Evolutionary conservation across 257 asterid genomes (phyloP), one percentile per base, ranked within the genome.

Genomic region (Euphrasia confusa): DNA sequence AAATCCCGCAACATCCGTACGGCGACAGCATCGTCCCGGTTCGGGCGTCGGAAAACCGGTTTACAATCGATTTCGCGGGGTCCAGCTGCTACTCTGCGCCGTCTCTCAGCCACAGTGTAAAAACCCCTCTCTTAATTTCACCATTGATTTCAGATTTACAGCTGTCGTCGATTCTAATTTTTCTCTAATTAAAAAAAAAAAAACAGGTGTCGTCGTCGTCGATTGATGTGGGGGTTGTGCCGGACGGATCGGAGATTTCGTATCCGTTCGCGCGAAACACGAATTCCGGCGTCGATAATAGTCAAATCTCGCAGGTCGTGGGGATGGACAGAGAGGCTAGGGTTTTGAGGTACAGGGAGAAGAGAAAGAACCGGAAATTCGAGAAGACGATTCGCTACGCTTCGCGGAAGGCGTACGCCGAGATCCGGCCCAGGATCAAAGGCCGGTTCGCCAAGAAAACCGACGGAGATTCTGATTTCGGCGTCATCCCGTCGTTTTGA

Each of bases 331-430:
- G 97, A 61, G 79, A 84, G 72, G 95, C 97, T 0, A 72, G 95
- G 70, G 95, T 89, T 7, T 66, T 89, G 54, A 77, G 97, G 84
- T 89, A 89, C 75, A 86, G 71, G 72, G 97, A 89, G 73, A 87
- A 82, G 75, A 75, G 88, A n/a, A 86, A 86, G 83, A 89, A 79
- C 72, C 60, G 95, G 64, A 89, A 81, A 60, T 89, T 86, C 60
- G 89, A 87, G 74, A 89, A 89, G 78, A 87, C 97, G 0, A 87
- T 87, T 47, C 81, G 97, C 13, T 89, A 89, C 65, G 97, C 97
- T 54, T 86, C 95, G 0, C 74, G 95, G 14, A 89, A 89, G 75
- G 97, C 97, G 0, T 89, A 89, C 61, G 97, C 95, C 0, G 97
- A 86, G 64, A 84, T 81, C 7, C 80, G 97, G 77, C 97, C 97